Evolutionary conservation across 148 eudicot genomes (phyloP), one percentile per base, ranked within the genome.

Genomic region (Spergularia bocconei): DNA sequence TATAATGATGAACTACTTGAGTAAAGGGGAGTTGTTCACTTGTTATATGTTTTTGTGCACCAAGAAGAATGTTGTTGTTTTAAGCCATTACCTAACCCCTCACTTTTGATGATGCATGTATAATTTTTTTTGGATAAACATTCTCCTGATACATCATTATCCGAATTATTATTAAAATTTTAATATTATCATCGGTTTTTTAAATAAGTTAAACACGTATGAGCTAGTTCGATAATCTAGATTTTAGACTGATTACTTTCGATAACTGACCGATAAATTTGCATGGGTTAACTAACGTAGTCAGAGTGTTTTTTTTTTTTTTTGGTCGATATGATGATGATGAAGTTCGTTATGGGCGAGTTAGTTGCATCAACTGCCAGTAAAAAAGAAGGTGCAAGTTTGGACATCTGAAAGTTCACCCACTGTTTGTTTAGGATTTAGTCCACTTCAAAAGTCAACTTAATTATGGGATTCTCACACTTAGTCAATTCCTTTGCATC

Each of bases 361-460:
- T 73, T 60, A 79, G 82, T 80, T 80, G 82, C 82, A 75, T 80
- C 75, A 80, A 80, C 62, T 70, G 0, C 58, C 65, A 58, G 82
- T 69, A 80, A 75, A 29, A 29, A 13, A 70, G 41, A 63, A 39
- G 66, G 60, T 75, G 66, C 66, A 79, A 55, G 75, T 75, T 79
- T 79, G 82, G 82, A 79, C 78, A 79, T 65, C 82, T 63, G 29
- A 79, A 63, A 69, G 64, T 63, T 63, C 71, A 69, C 39, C 21
- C 53, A 71, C 69, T 21, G 6, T 73, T 72, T 73, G 68, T 29
- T 29, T n/a, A n/a, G n/a, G n/a, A n/a, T n/a, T n/a, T 29, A 29
- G 68, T 72, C 64, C 72, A 36, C 56, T 71, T n/a, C 7, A 19
- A 19, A 58, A 58, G 62, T 58, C 29, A 29, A 29, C 36, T 29